Conservation (phyloP, 169 alveolate genomes). For the Neospora caninum region DNA sequence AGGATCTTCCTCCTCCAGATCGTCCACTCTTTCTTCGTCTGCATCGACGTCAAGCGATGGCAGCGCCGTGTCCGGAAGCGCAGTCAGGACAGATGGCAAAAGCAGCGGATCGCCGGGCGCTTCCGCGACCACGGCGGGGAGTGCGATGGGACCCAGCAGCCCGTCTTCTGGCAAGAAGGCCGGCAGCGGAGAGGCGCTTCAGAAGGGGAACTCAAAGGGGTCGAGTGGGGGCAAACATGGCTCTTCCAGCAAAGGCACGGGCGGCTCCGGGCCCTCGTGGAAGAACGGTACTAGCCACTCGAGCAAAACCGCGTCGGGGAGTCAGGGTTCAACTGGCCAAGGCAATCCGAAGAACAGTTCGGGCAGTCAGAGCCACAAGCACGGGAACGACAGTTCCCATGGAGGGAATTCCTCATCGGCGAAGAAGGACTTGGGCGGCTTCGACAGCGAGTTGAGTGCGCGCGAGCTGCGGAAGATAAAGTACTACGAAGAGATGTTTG, state of each 20-base stretch:
- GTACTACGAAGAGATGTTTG: constrained; percentile 62
- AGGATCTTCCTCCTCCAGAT: background rate
- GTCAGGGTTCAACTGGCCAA: background rate
- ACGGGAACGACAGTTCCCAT: background rate
- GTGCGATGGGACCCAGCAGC: background rate
- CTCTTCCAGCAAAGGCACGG: background rate
- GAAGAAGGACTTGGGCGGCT: background rate
- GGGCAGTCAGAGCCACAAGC: background rate
- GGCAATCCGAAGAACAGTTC: background rate
- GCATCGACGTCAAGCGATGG: background rate
- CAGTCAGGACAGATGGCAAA: background rate
- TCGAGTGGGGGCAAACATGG: background rate
- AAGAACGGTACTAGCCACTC: background rate
- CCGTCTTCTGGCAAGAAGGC: background rate
- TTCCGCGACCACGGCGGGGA: background rate
- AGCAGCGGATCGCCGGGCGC: background rate
- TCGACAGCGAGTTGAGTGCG: constrained; percentile 48
- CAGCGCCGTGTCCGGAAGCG: background rate
- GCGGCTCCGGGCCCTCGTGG: background rate
- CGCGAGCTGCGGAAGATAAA: constrained; percentile 55
- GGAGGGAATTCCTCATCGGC: background rate
- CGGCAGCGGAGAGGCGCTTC: background rate
- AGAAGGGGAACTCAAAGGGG: background rate
- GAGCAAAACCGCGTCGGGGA: background rate
- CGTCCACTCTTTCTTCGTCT: background rate